Evolutionary conservation across 2,329 filamentous ascomycete genomes (phyloP), one percentile per base, ranked within the genome.

Genomic region (Thermoascus crustaceus): DNA sequence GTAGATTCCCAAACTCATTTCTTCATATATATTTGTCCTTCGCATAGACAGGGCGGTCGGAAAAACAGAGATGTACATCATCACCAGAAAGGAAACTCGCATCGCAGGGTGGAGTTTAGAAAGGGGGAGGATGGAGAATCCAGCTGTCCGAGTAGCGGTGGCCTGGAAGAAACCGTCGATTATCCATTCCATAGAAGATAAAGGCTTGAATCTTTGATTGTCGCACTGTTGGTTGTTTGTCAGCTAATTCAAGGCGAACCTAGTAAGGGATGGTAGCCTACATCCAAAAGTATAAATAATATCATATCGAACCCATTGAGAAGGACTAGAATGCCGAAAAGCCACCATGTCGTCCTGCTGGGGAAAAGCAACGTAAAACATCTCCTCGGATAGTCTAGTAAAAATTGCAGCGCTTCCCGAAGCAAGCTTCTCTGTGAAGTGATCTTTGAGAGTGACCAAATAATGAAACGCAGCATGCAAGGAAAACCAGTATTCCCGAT

Each of bases 11-110:
- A 82, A 54, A 31, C 71, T 73, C 30, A 69, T 67, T 56, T 96
- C 89, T 61, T 95, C 89, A 66, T 96, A 96, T 2, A 95, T 89
- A 56, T 96, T 96, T 39, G 89, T 95, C 45, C 85, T 74, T 35
- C 89, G 86, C 50, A 96, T 83, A 5, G 85, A 91, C 51, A 96
- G 96, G 55, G 91, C 89, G 49, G 96, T 94, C 4, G 89, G 89
- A 49, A 94, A 94, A 40, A 95, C 85, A 39, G 88, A 94, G 43
- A 96, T 94, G 61, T 96, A 96, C 91, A 96, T 96, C 91, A 96
- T 96, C 60, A 96, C 80, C 61, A 96, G 69, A 64, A 95, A 96
- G 16, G 87, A 85, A 9, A 93, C 86, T 52, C 94, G 88, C 38
- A 95, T 85, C 3, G 84, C 91, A 1, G 91, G 88, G 47, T 96